Conservation (phyloP, 306 rosid species). For the Quercus mongolica region DNA sequence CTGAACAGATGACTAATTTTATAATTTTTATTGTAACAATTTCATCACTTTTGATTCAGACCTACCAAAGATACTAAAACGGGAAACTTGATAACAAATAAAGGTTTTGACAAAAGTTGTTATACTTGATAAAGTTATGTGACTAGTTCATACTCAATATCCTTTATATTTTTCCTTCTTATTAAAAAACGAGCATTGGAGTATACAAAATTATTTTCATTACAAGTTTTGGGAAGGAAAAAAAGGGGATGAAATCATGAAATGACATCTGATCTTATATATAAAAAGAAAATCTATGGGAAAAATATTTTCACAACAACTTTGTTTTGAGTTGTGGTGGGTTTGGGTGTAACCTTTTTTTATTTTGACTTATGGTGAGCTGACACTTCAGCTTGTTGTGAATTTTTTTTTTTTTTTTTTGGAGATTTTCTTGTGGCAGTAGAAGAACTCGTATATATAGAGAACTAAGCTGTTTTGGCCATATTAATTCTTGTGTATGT, state of each 20-base stretch:
- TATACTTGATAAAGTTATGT: not conserved
- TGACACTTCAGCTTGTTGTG: no score
- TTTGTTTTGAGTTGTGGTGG: no score
- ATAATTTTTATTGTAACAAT: not conserved
- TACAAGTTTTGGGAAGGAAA: not conserved
- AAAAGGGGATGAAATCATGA: not conserved
- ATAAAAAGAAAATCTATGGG: no score
- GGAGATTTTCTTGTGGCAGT: no score
- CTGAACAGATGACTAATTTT: no score
- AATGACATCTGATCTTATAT: not conserved
- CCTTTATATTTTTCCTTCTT: not conserved
- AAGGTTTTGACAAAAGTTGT: not conserved
- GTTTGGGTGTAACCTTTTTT: no score
- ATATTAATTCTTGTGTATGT: not conserved
- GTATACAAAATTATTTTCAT: not conserved
- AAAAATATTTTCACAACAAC: no score
- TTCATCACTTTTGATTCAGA: not conserved
- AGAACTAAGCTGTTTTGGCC: not conserved
- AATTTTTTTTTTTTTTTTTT: no score
- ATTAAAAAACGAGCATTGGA: not conserved
- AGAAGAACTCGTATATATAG: not conserved
- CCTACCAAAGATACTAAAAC: not conserved
- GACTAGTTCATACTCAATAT: not conserved
- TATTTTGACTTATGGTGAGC: no score
- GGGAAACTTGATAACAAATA: not conserved